These are phyloP conservation scores for Lentinula sp. DNA, from an alignment of 768 basidiomycete species.

Conservation along the genomic window DNA sequence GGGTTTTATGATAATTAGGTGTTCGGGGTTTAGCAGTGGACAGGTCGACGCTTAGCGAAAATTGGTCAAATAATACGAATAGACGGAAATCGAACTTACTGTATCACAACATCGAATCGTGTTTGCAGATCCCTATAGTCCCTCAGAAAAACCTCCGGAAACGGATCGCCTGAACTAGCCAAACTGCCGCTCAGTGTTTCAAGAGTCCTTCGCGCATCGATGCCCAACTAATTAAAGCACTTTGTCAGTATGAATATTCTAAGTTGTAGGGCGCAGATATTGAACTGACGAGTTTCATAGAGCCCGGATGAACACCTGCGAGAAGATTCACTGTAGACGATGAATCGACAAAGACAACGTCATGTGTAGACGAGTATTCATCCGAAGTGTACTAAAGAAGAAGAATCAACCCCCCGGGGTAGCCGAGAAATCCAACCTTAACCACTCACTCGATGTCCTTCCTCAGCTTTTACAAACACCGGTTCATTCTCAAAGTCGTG, in stretches of 20 bases:
- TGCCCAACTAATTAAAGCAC: slow-evolving; percentile 44
- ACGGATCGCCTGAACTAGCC: slow-evolving; percentile 47
- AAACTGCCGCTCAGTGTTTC: slow-evolving; percentile 48
- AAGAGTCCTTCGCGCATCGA: slow-evolving; percentile 74
- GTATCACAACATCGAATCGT: slow-evolving; percentile 69
- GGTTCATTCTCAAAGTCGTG: slow-evolving; percentile 57
- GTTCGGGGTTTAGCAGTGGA: slow-evolving; percentile 39
- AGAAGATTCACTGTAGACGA: slow-evolving; percentile 74
- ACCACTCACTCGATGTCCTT: slow-evolving; percentile 46
- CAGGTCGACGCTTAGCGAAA: slow-evolving; percentile 45
- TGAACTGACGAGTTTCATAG: slow-evolving; percentile 64
- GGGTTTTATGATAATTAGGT: slow-evolving; percentile 34
- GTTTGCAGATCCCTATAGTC: slow-evolving; percentile 59
- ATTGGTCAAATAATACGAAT: background rate
- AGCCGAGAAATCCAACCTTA: background rate
- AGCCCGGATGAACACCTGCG: slow-evolving; percentile 67
- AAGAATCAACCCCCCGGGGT: background rate
- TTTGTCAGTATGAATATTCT: slow-evolving; percentile 1
- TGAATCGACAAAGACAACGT: slow-evolving; percentile 72
- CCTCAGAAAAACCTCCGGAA: slow-evolving; percentile 65
- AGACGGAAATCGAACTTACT: slow-evolving; percentile 31
- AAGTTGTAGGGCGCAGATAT: too few species aligned
- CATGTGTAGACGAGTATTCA: slow-evolving; percentile 45
- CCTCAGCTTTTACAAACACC: slow-evolving; percentile 52
- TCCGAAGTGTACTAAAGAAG: slow-evolving; percentile 46